phyloP scores from a whole-genome alignment of 2,329 filamentous ascomycete genomes.

The Capronia americana region DNA sequence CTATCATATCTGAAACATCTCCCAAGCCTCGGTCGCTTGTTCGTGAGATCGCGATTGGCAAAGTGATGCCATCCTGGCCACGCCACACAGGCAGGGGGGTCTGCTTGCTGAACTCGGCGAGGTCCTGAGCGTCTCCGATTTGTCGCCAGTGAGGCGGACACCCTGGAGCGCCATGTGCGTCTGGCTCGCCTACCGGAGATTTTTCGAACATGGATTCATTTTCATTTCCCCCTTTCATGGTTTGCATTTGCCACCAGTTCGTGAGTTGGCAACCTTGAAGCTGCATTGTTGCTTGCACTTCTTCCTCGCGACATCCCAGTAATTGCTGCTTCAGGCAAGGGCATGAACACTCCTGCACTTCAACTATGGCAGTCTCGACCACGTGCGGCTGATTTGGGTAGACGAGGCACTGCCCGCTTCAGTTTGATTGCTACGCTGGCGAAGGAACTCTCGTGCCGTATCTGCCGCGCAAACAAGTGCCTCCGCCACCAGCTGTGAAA shows the following conservation, averaged over 20 bases:
- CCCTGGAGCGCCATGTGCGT: constrained; percentile 6
- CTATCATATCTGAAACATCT: constrained; percentile 16
- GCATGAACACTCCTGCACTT: no score
- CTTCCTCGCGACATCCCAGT: no score
- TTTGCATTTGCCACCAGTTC: not conserved
- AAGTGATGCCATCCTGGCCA: not conserved
- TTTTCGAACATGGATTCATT: constrained; percentile 1
- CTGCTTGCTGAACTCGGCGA: not conserved
- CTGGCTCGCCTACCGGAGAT: constrained; percentile 4
- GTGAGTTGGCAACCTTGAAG: not conserved
- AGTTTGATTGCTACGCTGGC: not conserved
- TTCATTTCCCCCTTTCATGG: constrained; percentile 15
- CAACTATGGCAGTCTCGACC: not conserved
- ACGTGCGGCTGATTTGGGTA: not conserved
- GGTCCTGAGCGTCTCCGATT: not conserved
- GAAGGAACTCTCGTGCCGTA: not conserved
- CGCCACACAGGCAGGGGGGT: not conserved
- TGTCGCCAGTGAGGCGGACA: not conserved
- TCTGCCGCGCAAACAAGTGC: not conserved
- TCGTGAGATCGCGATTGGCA: not conserved
- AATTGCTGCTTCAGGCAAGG: no score
- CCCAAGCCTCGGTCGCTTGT: constrained; percentile 8
- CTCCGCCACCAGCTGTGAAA: no score
- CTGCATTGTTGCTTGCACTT: no score
- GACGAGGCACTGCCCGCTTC: not conserved